These are phyloP conservation scores for Dothidotthia symphoricarpi DNA, from an alignment of 2,329 filamentous ascomycete species.

Conservation along the genomic window DNA sequence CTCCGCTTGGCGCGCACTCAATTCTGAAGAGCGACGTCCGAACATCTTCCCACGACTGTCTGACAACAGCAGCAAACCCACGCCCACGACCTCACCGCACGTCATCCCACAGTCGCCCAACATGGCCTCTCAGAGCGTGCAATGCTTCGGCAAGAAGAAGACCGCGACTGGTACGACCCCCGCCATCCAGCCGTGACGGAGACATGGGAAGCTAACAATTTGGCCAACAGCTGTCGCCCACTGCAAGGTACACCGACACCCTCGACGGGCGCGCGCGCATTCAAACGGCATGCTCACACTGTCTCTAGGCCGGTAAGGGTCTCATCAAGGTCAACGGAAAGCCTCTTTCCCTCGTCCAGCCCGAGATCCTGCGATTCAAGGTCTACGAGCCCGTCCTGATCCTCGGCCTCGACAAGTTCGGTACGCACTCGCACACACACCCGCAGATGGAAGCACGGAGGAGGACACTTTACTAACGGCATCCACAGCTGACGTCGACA, in stretches of 20 bases:
- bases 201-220: conserved; percentile 37
- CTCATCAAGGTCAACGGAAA: conserved; percentile 99
- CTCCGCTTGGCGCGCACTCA: conserved; percentile 10
- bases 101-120: conserved; percentile 39
- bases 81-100: conserved; percentile 33
- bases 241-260: conserved; percentile 69
- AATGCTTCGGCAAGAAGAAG: conserved; percentile 96
- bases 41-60: conserved; percentile 25
- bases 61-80: conserved; percentile 20
- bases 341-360: conserved; percentile 89
- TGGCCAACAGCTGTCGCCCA: conserved; percentile 72
- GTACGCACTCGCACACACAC: conserved; percentile 38
- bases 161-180: conserved; percentile 48
- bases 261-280: conserved; percentile 21
- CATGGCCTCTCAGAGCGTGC: conserved; percentile 52
- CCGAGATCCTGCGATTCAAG: conserved; percentile 98
- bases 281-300: conserved; percentile 28
- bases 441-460: conserved; percentile 4
- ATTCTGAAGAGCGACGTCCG: conserved; percentile 20
- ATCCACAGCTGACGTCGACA: conserved; percentile 73
- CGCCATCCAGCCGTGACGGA: conserved; percentile 2
- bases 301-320: conserved; percentile 68
- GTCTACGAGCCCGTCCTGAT: conserved; percentile 99
- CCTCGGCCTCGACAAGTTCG: conserved; percentile 95
- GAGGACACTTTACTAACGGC: conserved; percentile 11